A percentile compares a stretch with the other conserved stretches of the same genome.
Evolutionary conservation across 306 rosid species (phyloP).

Genomic region (Ormosia semicastrata): DNA sequence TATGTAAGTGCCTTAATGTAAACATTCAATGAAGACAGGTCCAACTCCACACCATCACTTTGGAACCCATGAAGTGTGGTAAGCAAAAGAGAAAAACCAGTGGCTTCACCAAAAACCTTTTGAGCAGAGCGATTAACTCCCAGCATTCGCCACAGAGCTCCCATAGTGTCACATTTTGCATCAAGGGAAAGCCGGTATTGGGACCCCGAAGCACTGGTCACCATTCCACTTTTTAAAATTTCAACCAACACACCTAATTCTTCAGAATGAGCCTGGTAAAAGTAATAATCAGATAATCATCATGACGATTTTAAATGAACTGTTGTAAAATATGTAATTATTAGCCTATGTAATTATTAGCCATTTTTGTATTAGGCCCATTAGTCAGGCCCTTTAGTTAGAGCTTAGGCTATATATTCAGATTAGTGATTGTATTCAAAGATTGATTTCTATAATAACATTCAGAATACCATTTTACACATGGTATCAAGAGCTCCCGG

Average conservation of each 20-base stretch:
- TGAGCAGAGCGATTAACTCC: constrained; percentile 79
- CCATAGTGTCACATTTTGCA: constrained; percentile 96
- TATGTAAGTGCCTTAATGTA: constrained; percentile 60
- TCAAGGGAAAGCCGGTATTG: constrained; percentile 81
- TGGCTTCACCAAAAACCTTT: constrained; percentile 93
- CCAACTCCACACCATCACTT: constrained; percentile 55
- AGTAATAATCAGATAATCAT: constrained; percentile 24
- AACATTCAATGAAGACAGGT: constrained; percentile 57
- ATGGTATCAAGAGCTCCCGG: too few relatives aligned
- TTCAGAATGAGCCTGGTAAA: constrained; percentile 87
- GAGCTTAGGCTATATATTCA: too few relatives aligned
- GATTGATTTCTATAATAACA: too few relatives aligned
- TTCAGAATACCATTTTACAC: too few relatives aligned
- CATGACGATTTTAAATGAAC: constrained; percentile 23
- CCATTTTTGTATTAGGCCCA: too few relatives aligned
- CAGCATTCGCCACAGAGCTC: constrained; percentile 83
- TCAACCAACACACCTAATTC: constrained; percentile 88
- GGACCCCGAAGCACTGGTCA: constrained; percentile 74
- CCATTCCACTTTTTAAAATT: constrained; percentile 96
- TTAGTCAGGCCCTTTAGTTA: too few relatives aligned
- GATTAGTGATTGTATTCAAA: too few relatives aligned
- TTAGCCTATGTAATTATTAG: too few relatives aligned
- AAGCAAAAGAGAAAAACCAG: constrained; percentile 97
- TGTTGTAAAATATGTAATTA: too few relatives aligned
- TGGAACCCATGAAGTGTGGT: constrained; percentile 95